phyloP scores from a whole-genome alignment of 139 green algal genomes.

The Micromonas commoda region DNA sequence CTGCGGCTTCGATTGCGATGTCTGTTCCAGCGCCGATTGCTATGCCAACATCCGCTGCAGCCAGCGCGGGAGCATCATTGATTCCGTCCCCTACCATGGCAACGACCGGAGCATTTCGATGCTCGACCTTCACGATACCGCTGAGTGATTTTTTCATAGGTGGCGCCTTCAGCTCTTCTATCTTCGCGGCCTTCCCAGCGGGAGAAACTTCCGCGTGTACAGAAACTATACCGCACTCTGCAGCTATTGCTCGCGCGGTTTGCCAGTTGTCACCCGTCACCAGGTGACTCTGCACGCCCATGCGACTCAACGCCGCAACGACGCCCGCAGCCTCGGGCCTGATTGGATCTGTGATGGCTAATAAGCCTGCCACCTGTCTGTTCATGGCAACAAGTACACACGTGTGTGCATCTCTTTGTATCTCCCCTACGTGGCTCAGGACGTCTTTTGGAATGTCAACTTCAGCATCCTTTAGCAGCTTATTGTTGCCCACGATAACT shows the following conservation, averaged over 20 bases:
- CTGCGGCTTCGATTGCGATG: conserved; percentile 53
- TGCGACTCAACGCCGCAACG: conserved; percentile 53
- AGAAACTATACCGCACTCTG: conserved; percentile 27
- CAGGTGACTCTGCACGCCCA: conserved; percentile 45
- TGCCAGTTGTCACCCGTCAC: conserved; percentile 84
- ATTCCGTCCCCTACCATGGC: conserved; percentile 39
- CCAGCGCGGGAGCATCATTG: conserved; percentile 34
- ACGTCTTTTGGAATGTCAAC: conserved; percentile 23
- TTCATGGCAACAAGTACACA: conserved; percentile 7
- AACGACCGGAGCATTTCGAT: neutral
- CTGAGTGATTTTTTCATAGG: neutral
- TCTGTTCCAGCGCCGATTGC: conserved; percentile 33
- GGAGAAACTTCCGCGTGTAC: conserved; percentile 35
- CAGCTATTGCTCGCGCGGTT: conserved; percentile 65
- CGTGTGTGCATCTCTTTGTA: conserved; percentile 6
- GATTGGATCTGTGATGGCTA: conserved; percentile 77
- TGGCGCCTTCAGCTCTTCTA: conserved; percentile 46
- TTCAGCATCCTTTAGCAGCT: conserved; percentile 32
- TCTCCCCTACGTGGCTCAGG: neutral
- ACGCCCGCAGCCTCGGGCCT: conserved; percentile 84
- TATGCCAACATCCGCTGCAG: conserved; percentile 30
- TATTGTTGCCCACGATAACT: conserved; percentile 37
- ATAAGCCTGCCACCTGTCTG: conserved; percentile 32
- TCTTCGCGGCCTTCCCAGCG: conserved; percentile 26
- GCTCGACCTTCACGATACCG: conserved; percentile 50